These are phyloP conservation scores for Schizophyllum amplum DNA, from an alignment of 1,284 basidiomycete genomes.

Conservation along the genomic window DNA sequence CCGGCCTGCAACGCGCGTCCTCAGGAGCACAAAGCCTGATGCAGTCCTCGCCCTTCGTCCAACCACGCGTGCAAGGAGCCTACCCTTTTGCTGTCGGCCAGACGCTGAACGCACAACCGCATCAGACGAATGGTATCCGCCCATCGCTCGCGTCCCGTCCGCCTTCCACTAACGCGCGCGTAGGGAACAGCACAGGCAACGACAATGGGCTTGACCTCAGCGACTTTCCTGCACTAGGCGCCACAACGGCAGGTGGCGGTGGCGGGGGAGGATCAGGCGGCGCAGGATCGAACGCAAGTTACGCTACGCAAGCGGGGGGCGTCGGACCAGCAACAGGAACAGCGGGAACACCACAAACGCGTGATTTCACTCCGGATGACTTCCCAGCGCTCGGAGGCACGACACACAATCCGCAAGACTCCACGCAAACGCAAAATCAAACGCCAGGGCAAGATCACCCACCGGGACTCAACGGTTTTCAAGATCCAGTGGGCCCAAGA, in stretches of 20 bases:
- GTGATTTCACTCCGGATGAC: conserved; percentile 75
- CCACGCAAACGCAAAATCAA: conserved; percentile 27
- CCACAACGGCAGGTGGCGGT: conserved; percentile 47
- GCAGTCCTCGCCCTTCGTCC: conserved; percentile 34
- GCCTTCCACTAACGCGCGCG: conserved; percentile 34
- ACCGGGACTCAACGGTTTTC: conserved; percentile 61
- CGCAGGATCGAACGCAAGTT: conserved; percentile 46
- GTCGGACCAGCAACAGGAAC: conserved; percentile 37
- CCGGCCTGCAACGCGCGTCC: conserved; percentile 44
- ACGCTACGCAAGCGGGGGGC: conserved; percentile 70
- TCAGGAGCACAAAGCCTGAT: neutral
- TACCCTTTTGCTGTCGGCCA: conserved; percentile 50
- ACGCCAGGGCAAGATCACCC: conserved; percentile 27
- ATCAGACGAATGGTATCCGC: conserved; percentile 33
- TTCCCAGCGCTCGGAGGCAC: conserved; percentile 76
- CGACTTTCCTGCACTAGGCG: conserved; percentile 78
- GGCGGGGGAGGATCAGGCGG: conserved; percentile 74
- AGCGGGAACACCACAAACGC: conserved; percentile 32
- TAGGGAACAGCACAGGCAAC: conserved; percentile 51
- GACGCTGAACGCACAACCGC: conserved; percentile 49
- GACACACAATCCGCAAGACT: conserved; percentile 28
- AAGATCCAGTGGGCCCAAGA: conserved; percentile 42
- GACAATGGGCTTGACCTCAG: conserved; percentile 76
- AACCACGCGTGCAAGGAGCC: conserved; percentile 47
- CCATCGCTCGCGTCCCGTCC: conserved; percentile 39